Percentiles rank a stretch among this genome's conserved stretches.
phyloP scores from a whole-genome alignment of 768 basidiomycete genomes.

The Auricularia sp. region DNA sequence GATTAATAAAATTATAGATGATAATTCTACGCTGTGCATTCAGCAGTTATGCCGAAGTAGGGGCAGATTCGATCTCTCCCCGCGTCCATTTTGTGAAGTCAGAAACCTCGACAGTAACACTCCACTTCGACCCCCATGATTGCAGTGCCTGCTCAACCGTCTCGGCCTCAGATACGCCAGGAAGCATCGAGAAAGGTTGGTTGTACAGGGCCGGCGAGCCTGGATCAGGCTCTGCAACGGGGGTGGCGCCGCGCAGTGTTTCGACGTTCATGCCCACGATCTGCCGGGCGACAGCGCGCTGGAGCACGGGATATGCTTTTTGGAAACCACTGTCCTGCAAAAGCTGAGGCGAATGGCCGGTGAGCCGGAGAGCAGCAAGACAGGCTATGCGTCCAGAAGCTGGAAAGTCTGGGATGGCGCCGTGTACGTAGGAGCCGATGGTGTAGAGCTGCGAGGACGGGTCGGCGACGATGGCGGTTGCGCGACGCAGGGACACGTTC shows the following conservation, averaged over 20 bases:
- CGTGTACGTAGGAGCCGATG: constrained; percentile 52
- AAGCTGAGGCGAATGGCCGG: constrained; percentile 33
- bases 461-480: constrained; percentile 29
- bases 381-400: constrained; percentile 50
- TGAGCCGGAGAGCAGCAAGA: constrained; percentile 43
- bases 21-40: too few relatives aligned
- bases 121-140: constrained; percentile 43
- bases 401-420: constrained; percentile 32
- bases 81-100: constrained; percentile 61
- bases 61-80: constrained; percentile 26
- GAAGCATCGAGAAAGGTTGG: constrained; percentile 50
- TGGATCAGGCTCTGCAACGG: constrained; percentile 23
- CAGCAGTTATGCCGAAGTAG: not conserved
- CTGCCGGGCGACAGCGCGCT: constrained; percentile 73
- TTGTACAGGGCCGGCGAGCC: constrained; percentile 47
- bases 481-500: constrained; percentile 62
- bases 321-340: constrained; percentile 38
- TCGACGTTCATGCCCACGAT: constrained; percentile 72
- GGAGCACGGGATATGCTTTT: constrained; percentile 49
- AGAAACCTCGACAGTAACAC: constrained; percentile 30
- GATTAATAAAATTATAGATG: too few relatives aligned
- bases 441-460: constrained; percentile 32
- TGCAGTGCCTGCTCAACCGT: constrained; percentile 30
- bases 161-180: constrained; percentile 12
- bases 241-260: constrained; percentile 28